Percentiles rank a stretch among this genome's conserved stretches.
phyloP scores from a whole-genome alignment of 106 monocot species.

The Acanthochlamys bracteata region DNA sequence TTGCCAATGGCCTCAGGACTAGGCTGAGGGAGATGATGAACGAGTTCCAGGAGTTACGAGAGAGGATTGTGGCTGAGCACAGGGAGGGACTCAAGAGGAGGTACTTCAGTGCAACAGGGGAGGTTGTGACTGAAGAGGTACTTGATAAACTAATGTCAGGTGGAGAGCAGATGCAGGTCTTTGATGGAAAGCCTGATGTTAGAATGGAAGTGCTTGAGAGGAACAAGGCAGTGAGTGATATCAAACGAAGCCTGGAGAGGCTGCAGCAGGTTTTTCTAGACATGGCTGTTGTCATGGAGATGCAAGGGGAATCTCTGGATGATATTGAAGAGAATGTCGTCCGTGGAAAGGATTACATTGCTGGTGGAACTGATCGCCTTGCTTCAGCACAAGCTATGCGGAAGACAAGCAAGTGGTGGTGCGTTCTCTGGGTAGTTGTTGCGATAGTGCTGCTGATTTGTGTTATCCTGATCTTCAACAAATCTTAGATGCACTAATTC shows the following conservation, averaged over 20 bases:
- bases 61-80: slow-evolving; percentile 23
- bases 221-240: slow-evolving; percentile 29
- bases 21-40: slow-evolving; percentile 30
- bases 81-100: slow-evolving; percentile 26
- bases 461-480: slow-evolving; percentile 14
- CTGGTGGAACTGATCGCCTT: slow-evolving; percentile 25
- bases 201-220: slow-evolving; percentile 25
- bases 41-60: slow-evolving; percentile 24
- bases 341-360: slow-evolving; percentile 23
- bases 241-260: slow-evolving; percentile 30
- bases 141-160: slow-evolving; percentile 20
- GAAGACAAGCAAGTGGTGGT: slow-evolving; percentile 5
- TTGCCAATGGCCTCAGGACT: slow-evolving; percentile 22
- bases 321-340: slow-evolving; percentile 40
- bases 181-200: neutral
- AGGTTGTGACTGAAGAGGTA: slow-evolving; percentile 16
- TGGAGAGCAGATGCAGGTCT: neutral
- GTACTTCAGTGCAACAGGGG: slow-evolving; percentile 30
- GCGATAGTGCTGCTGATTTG: slow-evolving; percentile 21
- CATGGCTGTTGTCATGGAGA: slow-evolving; percentile 41
- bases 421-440: slow-evolving; percentile 3
- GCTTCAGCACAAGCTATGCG: slow-evolving; percentile 15
- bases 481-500: slow-evolving; percentile 14
- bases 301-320: slow-evolving; percentile 29
- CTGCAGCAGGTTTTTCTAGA: slow-evolving; percentile 40